phyloP scores from a whole-genome alignment of 352 stramenopile species.

The Thalassiosira sp. region DNA sequence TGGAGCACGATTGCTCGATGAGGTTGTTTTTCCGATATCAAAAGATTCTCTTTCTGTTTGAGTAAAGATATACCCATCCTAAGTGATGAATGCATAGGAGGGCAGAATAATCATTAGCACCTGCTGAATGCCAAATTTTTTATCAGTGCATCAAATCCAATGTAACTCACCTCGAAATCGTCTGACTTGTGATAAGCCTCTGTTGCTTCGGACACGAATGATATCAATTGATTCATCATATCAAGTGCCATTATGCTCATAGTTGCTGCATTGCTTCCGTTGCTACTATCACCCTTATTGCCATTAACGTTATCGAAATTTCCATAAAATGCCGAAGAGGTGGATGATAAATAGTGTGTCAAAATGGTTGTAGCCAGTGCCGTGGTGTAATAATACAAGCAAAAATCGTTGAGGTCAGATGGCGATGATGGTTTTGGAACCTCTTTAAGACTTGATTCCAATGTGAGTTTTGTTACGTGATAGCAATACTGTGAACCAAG shows the following conservation, averaged over 20 bases:
- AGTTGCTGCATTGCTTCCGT: constrained; percentile 12
- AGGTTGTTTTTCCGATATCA: constrained; percentile 43
- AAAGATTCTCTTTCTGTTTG: constrained; percentile 58
- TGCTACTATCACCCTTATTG: not conserved
- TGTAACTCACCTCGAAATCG: constrained; percentile 71
- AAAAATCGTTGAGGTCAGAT: constrained; percentile 48
- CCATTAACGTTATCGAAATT: constrained; percentile 29
- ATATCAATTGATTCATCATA: constrained; percentile 51
- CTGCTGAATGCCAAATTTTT: constrained; percentile 12
- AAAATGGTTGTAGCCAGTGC: constrained; percentile 45
- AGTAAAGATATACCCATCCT: constrained; percentile 61
- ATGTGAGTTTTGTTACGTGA: constrained; percentile 38
- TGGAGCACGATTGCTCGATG: constrained; percentile 12
- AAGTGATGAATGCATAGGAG: no score
- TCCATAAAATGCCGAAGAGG: constrained; percentile 39
- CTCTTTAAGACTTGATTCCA: constrained; percentile 24
- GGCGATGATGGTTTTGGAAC: constrained; percentile 19
- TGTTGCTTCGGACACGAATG: constrained; percentile 62
- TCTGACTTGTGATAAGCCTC: constrained; percentile 73
- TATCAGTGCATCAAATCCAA: constrained; percentile 25
- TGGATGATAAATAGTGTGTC: constrained; percentile 48
- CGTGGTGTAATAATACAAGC: constrained; percentile 55
- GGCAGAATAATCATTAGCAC: no score
- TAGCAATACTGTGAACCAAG: constrained; percentile 46
- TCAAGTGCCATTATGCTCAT: constrained; percentile 45